A percentile compares a stretch with the other conserved stretches of the same genome.
Evolutionary conservation across 306 rosid species (phyloP).

Genomic region (Castanea mollissima): DNA sequence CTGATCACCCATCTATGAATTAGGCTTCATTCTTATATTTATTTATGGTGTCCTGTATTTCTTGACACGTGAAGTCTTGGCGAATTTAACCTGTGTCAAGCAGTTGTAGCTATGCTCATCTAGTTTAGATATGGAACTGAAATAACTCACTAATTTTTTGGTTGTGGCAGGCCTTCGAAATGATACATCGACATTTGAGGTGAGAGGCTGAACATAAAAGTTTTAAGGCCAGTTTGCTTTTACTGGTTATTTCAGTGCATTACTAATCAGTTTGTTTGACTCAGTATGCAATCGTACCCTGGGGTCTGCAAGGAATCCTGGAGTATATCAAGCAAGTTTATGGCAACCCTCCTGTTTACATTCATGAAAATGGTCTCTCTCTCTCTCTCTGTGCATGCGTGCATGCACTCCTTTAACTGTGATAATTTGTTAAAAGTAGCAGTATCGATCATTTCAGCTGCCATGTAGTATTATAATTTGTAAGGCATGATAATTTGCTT

Average conservation of each 20-base stretch:
- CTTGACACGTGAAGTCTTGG: too few relatives aligned
- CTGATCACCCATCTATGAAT: neutral
- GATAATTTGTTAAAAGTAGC: neutral
- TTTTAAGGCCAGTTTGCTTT: neutral
- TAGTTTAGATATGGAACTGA: neutral
- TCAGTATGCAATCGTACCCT: conserved; percentile 34
- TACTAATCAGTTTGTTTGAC: neutral
- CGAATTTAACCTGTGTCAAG: too few relatives aligned
- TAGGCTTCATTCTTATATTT: neutral
- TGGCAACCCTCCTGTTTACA: conserved; percentile 43
- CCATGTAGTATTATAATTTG: neutral
- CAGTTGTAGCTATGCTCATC: too few relatives aligned
- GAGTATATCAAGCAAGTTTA: conserved; percentile 35
- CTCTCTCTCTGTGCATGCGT: neutral
- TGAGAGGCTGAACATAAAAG: conserved; percentile 2
- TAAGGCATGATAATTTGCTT: neutral
- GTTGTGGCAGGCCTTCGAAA: neutral
- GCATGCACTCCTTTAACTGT: neutral
- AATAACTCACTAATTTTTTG: neutral
- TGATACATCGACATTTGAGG: conserved; percentile 16
- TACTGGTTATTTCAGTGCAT: neutral
- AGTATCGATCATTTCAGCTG: neutral
- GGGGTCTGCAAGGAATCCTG: conserved; percentile 30
- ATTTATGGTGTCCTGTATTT: too few relatives aligned
- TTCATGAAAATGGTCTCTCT: conserved; percentile 52